Conservation (phyloP, 495 filamentous ascomycete species). For the Staphylotrichum longicolle region DNA sequence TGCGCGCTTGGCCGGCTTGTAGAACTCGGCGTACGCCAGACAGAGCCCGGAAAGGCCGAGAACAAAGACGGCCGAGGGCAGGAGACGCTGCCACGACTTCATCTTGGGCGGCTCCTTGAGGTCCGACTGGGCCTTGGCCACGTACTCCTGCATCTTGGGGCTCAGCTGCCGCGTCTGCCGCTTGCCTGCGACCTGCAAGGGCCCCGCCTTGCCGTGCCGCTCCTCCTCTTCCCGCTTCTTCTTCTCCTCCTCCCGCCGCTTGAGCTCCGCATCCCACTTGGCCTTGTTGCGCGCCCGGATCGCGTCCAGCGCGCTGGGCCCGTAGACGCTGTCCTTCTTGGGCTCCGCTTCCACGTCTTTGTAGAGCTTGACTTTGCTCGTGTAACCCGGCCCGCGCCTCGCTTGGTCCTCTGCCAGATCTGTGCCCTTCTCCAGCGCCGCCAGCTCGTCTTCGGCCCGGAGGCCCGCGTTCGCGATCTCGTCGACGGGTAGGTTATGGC, state of each 20-base stretch:
- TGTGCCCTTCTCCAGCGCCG: constrained; percentile 51
- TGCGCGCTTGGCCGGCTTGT: constrained; percentile 57
- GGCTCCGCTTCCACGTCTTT: constrained; percentile 22
- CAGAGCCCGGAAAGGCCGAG: constrained; percentile 50
- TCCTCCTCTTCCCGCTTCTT: constrained; percentile 51
- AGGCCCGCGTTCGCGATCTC: constrained; percentile 62
- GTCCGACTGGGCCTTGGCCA: constrained; percentile 38
- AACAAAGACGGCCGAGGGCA: constrained; percentile 61
- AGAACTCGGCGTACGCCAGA: constrained; percentile 56
- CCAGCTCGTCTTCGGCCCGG: constrained; percentile 56
- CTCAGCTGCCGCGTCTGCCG: constrained; percentile 33
- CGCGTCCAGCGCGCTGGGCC: constrained; percentile 47
- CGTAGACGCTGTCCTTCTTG: constrained; percentile 38
- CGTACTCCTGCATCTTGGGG: constrained; percentile 39
- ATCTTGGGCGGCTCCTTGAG: constrained; percentile 50
- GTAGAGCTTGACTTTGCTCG: constrained; percentile 24
- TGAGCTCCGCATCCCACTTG: constrained; percentile 46
- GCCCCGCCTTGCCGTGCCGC: constrained; percentile 43
- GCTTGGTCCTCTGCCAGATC: constrained; percentile 39
- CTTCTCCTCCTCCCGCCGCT: constrained; percentile 49
- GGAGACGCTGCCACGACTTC: constrained; percentile 56
- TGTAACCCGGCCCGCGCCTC: constrained; percentile 44
- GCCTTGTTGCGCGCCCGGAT: constrained; percentile 48
- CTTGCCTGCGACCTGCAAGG: constrained; percentile 47
- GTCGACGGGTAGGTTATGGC: constrained; percentile 66